These are phyloP conservation scores for Oryza officinalis DNA, from an alignment of 176 grass and related monocot genomes.

Conservation along the genomic window DNA sequence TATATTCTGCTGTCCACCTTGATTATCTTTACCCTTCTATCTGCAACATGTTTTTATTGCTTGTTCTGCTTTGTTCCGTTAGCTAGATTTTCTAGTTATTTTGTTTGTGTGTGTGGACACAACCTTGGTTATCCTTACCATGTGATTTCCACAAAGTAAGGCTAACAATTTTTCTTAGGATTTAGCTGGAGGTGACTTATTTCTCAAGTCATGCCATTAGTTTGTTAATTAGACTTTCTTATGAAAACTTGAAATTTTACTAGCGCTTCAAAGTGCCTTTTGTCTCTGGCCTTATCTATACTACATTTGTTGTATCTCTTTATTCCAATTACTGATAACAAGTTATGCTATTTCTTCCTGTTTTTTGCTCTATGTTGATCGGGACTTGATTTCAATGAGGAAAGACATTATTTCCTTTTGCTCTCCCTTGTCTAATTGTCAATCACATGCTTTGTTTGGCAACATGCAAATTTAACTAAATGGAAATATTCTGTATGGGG, in stretches of 20 bases:
- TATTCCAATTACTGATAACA: slow-evolving; percentile 2
- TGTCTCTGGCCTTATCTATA: neutral
- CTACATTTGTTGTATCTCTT: neutral
- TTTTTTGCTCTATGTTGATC: slow-evolving; percentile 1
- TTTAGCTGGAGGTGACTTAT: slow-evolving; percentile 25
- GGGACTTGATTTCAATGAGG: slow-evolving; percentile 9
- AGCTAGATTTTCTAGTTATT: neutral
- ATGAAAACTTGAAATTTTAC: neutral
- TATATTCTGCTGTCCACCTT: slow-evolving; percentile 2
- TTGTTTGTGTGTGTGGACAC: neutral
- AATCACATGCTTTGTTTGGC: neutral
- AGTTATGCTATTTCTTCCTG: slow-evolving; percentile 7
- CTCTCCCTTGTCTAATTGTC: neutral
- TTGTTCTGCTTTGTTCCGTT: neutral
- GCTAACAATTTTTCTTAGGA: slow-evolving; percentile 2
- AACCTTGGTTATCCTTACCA: slow-evolving; percentile 31
- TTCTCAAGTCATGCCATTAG: slow-evolving; percentile 8
- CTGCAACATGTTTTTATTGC: slow-evolving; percentile 2
- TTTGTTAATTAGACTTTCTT: slow-evolving; percentile 22
- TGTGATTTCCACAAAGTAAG: neutral
- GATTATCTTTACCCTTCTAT: slow-evolving; percentile 21
- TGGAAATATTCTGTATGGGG: neutral
- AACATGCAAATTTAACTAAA: slow-evolving; percentile 26
- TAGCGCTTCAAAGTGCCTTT: neutral
- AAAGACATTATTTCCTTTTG: neutral